Base-by-base conservation (phyloP, 2,329 filamentous ascomycete species). In the Ophidiomyces ophidiicola region DNA sequence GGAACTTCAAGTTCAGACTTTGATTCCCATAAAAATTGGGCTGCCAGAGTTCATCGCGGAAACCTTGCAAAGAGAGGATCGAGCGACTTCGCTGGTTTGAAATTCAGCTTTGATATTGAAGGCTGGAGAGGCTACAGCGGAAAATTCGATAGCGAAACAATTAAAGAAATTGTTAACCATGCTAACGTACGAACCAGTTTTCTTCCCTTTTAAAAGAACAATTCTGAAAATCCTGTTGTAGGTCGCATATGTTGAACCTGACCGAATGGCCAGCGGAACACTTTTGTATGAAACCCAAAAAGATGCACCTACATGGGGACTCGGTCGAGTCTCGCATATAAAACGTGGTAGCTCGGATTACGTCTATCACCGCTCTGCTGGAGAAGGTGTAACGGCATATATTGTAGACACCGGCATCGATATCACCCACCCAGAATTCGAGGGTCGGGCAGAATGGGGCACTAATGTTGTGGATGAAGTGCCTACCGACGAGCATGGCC, bases 381-480 rank as follows among this genome's bases (percentile, higher is more conserved):
- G 60, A 18, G 41, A 51, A 6, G 59, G 53, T 31, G 55, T 55
- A 30, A 56, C 52, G 31, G 53, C 50, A 19, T 63, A 63, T 25
- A 50, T 60, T 5, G 52, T 63, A 19, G 60, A 63, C 44, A 60
- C 52, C 14, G 60, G 60, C 21, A 56, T 62, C 45, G 54, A 58
- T 26, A 49, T 48, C 12, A 25, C 41, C 3, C 56, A 62, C 41
- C 4, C 46, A 10, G 57, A 62, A 24, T 63, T 63, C 31, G 56
- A 48, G 6, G 59, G 57, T 26, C 57, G 60, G 35, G 61, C 59
- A n/a, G 49, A 39, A 26, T 49, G 51, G 37, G 60, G 56, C 10
- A 54, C 50, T 42, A 62, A 59, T 43, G 51, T 51, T 21, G 52
- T 52, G 56, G 40, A 44, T 19, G 37, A 44, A 14, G 17, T 36